These are phyloP conservation scores for Aeschynomene evenia DNA, from an alignment of 306 rosid genomes.

Conservation along the genomic window DNA sequence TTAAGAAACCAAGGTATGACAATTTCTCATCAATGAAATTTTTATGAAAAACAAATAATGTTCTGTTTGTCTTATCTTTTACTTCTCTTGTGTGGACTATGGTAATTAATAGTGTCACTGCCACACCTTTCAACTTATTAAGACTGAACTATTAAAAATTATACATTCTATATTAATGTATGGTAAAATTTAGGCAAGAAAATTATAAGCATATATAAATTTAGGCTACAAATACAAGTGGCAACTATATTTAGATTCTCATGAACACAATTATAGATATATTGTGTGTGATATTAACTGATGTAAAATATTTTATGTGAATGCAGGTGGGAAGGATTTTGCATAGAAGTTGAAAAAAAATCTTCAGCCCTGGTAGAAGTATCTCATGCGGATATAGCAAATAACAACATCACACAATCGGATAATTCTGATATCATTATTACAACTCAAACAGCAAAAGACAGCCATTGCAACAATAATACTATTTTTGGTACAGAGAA, in stretches of 20 bases:
- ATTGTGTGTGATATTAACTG: not conserved
- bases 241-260: not conserved
- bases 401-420: not conserved
- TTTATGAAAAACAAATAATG: not conserved
- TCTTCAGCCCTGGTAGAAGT: constrained; percentile 15
- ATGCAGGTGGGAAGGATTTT: constrained; percentile 73
- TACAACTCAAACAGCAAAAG: constrained; percentile 17
- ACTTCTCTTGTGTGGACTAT: not conserved
- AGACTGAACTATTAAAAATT: not conserved
- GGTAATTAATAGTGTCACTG: not conserved
- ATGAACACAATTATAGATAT: too few species aligned
- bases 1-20: constrained; percentile 58
- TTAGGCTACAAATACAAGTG: not conserved
- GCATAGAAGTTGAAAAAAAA: constrained; percentile 25
- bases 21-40: not conserved
- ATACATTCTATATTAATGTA: not conserved
- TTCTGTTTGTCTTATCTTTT: not conserved
- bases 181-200: not conserved
- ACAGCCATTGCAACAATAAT: not conserved
- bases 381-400: constrained; percentile 9
- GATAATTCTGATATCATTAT: constrained; percentile 15
- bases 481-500: constrained; percentile 12
- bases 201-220: not conserved
- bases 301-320: not conserved
- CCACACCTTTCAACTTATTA: not conserved